Conservation (phyloP, 176 grass and related monocot genomes). For the Hordeum vulgare region DNA sequence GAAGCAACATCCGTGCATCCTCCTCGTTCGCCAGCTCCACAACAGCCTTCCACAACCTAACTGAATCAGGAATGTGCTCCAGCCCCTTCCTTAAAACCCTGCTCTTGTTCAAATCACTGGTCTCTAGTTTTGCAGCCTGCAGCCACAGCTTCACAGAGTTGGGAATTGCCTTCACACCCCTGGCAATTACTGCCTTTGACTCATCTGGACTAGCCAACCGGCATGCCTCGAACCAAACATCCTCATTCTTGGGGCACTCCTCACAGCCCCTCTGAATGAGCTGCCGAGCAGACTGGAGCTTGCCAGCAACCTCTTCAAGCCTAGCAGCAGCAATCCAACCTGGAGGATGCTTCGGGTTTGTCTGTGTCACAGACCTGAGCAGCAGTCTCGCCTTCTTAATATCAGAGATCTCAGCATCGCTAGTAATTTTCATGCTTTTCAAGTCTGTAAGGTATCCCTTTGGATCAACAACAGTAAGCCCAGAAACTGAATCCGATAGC, state of each 20-base stretch:
- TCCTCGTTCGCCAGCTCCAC: constrained; percentile 88
- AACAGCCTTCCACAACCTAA: constrained; percentile 86
- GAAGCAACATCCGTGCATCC: constrained; percentile 77
- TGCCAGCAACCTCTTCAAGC: constrained; percentile 85
- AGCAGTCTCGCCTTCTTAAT: constrained; percentile 87
- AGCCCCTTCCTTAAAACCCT: constrained; percentile 76
- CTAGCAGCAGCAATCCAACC: constrained; percentile 96
- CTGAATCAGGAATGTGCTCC: constrained; percentile 88
- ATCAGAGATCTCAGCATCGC: constrained; percentile 93
- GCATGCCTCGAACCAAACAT: constrained; percentile 91
- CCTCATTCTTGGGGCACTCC: constrained; percentile 92
- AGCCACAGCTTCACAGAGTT: constrained; percentile 93
- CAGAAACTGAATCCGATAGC: constrained; percentile 82
- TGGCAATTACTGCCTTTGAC: constrained; percentile 86
- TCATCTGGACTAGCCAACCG: constrained; percentile 80
- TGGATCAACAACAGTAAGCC: constrained; percentile 88
- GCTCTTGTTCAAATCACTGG: constrained; percentile 58
- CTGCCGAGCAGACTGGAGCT: constrained; percentile 69
- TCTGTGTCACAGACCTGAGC: constrained; percentile 86
- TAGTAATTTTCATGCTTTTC: constrained; percentile 97
- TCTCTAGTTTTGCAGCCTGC: constrained; percentile 76
- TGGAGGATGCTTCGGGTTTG: constrained; percentile 87
- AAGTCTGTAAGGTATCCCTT: constrained; percentile 89
- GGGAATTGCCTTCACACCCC: constrained; percentile 80
- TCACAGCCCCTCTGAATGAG: constrained; percentile 84